These are phyloP conservation scores for Bassia scoparia DNA, from an alignment of 148 eudicot genomes.

Conservation along the genomic window DNA sequence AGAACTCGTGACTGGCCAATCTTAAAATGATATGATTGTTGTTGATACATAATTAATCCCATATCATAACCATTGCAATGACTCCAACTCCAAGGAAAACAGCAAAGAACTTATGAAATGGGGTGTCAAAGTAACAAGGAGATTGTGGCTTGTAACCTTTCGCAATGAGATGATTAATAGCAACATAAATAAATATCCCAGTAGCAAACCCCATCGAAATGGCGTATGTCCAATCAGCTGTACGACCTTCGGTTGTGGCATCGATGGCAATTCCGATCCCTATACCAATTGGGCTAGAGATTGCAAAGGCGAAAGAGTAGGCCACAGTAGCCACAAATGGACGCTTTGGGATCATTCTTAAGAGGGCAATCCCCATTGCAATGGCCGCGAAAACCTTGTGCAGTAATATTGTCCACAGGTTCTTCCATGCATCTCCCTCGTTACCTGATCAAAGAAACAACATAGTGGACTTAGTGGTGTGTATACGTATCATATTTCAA, in stretches of 20 bases:
- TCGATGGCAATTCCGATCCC: constrained; percentile 73
- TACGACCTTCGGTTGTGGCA: constrained; percentile 50
- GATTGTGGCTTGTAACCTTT: constrained; percentile 63
- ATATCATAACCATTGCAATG: constrained; percentile 65
- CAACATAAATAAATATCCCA: constrained; percentile 73
- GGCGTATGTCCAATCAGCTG: constrained; percentile 69
- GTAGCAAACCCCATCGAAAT: constrained; percentile 68
- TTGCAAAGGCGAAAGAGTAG: constrained; percentile 73
- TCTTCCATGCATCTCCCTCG: constrained; percentile 74
- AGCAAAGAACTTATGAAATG: constrained; percentile 55
- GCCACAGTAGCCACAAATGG: constrained; percentile 44
- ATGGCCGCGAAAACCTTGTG: constrained; percentile 80
- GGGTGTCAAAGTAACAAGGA: constrained; percentile 47
- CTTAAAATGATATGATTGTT: not conserved
- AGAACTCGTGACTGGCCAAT: not conserved
- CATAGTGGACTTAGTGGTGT: too few relatives aligned
- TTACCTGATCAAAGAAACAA: constrained; percentile 38
- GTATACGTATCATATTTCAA: too few relatives aligned
- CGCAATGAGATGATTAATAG: constrained; percentile 71
- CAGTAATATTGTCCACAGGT: constrained; percentile 67
- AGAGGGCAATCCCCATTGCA: constrained; percentile 76
- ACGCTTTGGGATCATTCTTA: constrained; percentile 73
- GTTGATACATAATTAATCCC: constrained; percentile 37
- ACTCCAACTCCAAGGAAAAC: constrained; percentile 57
- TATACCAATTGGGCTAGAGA: constrained; percentile 75